These are phyloP conservation scores for Trametes elegans DNA, from an alignment of 768 basidiomycete genomes.

Conservation along the genomic window DNA sequence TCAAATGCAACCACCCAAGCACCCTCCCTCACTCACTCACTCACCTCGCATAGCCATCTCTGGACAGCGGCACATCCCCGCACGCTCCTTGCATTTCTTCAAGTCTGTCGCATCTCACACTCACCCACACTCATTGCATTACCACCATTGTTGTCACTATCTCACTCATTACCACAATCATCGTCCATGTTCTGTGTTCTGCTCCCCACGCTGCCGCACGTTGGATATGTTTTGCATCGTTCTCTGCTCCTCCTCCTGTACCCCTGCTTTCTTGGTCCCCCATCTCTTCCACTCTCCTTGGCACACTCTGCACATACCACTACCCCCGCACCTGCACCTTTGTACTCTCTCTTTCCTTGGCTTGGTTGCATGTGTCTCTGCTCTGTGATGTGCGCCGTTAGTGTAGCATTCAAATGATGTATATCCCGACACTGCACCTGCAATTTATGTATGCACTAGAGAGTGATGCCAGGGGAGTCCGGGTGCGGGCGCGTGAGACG, in stretches of 20 bases:
- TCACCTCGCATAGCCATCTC: conserved; percentile 8
- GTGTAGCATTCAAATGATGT: too few relatives aligned
- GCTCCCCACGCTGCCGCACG: background rate
- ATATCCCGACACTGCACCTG: too few relatives aligned
- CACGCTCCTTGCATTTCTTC: conserved; percentile 64
- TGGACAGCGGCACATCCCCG: background rate
- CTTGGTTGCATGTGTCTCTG: background rate
- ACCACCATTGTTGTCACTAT: background rate
- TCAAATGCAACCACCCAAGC: too few relatives aligned
- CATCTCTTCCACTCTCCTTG: background rate
- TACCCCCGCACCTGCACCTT: too few relatives aligned
- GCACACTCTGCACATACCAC: background rate
- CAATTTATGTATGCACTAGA: too few relatives aligned
- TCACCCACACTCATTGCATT: conserved; percentile 1
- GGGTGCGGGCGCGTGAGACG: too few relatives aligned
- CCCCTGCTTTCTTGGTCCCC: background rate
- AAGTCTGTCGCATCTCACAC: background rate
- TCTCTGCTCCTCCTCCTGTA: background rate
- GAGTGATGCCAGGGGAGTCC: too few relatives aligned
- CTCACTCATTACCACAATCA: background rate
- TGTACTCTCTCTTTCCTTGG: background rate
- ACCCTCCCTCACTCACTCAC: conserved; percentile 3
- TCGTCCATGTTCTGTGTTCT: too few relatives aligned
- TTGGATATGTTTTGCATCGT: background rate
- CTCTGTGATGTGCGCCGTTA: too few relatives aligned